Evolutionary conservation across 2,329 filamentous ascomycete genomes (phyloP).

Genomic region (Aspergillus unguis): DNA sequence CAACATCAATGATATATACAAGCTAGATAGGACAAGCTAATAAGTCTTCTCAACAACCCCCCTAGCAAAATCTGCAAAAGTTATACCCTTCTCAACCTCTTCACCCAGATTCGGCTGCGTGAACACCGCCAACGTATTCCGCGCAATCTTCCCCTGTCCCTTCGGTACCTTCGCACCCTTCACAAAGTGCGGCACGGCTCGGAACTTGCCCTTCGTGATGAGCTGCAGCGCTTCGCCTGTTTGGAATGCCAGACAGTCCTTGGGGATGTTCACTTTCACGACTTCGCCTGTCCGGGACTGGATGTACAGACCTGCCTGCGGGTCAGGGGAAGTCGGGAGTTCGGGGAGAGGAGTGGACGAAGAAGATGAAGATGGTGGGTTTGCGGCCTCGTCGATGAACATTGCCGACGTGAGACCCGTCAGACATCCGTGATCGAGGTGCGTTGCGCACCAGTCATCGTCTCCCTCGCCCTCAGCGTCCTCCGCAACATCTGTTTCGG

Average conservation of each 20-base stretch:
- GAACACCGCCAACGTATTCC: conserved; percentile 93
- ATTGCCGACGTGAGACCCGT: conserved; percentile 93
- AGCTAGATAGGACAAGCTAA: conserved; percentile 8
- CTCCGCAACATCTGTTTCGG: not conserved
- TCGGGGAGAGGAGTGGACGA: conserved; percentile 58
- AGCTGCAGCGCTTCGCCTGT: conserved; percentile 88
- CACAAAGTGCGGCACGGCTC: conserved; percentile 94
- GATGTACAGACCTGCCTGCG: conserved; percentile 88
- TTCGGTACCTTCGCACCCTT: conserved; percentile 62
- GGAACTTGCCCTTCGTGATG: conserved; percentile 87
- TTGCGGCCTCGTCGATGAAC: conserved; percentile 76
- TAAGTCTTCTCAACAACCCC: conserved; percentile 72
- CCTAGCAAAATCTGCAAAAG: conserved; percentile 71
- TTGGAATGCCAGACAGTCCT: conserved; percentile 91
- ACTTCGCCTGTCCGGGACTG: conserved; percentile 75
- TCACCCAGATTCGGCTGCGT: conserved; percentile 89
- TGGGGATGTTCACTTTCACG: conserved; percentile 88
- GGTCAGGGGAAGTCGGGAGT: conserved; percentile 72
- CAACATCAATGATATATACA: too few relatives aligned
- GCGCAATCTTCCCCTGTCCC: conserved; percentile 56
- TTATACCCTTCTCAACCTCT: conserved; percentile 68
- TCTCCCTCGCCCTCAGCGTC: conserved; percentile 58
- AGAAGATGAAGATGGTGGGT: conserved; percentile 33
- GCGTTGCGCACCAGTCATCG: conserved; percentile 86
- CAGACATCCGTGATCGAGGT: conserved; percentile 83